Evolutionary conservation across 1,284 basidiomycete genomes (phyloP).

Genomic region (Chalciporus sp.): DNA sequence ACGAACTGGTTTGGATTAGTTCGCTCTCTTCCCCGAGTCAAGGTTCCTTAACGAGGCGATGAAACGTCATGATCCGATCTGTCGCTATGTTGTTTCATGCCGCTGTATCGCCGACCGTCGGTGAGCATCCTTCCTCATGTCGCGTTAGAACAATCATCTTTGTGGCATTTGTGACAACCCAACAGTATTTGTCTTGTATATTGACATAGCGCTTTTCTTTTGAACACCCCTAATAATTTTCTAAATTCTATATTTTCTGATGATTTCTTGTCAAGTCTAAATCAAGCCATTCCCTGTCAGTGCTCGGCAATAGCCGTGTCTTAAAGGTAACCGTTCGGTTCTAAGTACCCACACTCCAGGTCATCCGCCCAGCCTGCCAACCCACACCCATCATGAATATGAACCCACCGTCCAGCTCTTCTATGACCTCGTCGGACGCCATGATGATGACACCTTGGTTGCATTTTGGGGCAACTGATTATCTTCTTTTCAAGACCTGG

Average conservation of each 20-base stretch:
- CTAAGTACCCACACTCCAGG: not conserved
- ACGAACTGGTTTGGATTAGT: constrained; percentile 7
- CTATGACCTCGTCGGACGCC: constrained; percentile 1
- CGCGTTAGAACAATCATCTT: not conserved
- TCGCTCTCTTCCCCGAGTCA: constrained; percentile 13
- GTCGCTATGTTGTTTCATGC: constrained; percentile 1
- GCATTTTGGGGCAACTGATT: constrained; percentile 65
- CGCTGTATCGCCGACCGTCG: not conserved
- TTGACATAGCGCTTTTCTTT: not conserved
- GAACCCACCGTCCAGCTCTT: constrained; percentile 7
- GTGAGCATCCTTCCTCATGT: not conserved
- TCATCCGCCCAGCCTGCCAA: not conserved
- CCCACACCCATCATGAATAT: not conserved
- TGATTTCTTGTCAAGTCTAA: constrained; percentile 3
- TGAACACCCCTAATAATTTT: not conserved
- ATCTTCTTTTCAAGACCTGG: constrained; percentile 71
- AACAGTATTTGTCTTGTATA: not conserved
- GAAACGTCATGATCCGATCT: constrained; percentile 39
- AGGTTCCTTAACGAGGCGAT: constrained; percentile 12
- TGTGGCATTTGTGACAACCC: not conserved
- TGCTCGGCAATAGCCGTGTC: not conserved
- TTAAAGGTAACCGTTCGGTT: not conserved
- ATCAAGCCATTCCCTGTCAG: constrained; percentile 1
- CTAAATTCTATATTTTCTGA: not conserved
- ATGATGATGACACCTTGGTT: constrained; percentile 58